Evolutionary conservation across 225 moss, liverwort and hornwort species (phyloP).

Genomic region (Bryum argenteum): DNA sequence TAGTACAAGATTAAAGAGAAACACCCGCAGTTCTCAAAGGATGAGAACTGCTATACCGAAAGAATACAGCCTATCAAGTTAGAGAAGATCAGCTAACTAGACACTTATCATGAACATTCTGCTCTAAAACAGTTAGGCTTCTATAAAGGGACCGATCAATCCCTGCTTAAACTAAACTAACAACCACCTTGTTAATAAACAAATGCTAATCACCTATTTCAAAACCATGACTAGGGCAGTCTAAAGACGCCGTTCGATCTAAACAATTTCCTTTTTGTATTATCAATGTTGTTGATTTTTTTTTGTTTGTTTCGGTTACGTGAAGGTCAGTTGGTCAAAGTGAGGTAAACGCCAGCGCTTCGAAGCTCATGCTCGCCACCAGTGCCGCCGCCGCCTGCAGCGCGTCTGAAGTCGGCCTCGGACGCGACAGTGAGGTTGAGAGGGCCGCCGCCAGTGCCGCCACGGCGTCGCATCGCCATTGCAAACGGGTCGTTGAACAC

Average conservation of each 20-base stretch:
- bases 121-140: constrained; percentile 66
- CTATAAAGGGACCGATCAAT: constrained; percentile 57
- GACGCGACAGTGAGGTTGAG: constrained; percentile 45
- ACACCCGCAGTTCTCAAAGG: constrained; percentile 35
- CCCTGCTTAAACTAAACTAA: constrained; percentile 45
- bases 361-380: constrained; percentile 44
- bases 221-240: constrained; percentile 40
- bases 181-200: constrained; percentile 26
- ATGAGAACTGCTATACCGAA: constrained; percentile 42
- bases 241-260: constrained; percentile 39
- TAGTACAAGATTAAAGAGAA: constrained; percentile 38
- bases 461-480: constrained; percentile 41
- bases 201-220: constrained; percentile 31
- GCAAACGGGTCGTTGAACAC: constrained; percentile 30
- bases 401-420: constrained; percentile 36
- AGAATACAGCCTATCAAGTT: constrained; percentile 73
- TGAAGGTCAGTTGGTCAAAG: constrained; percentile 55
- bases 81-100: constrained; percentile 61
- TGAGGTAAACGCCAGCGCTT: constrained; percentile 56
- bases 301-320: constrained; percentile 16
- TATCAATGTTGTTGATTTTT: not conserved
- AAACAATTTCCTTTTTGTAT: too few species aligned
- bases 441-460: constrained; percentile 17
- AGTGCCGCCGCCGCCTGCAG: constrained; percentile 31
- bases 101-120: constrained; percentile 29